Evolutionary conservation across 2,329 filamentous ascomycete species (phyloP), one percentile per base, ranked within the genome.

Genomic region (Epichloe typhina): DNA sequence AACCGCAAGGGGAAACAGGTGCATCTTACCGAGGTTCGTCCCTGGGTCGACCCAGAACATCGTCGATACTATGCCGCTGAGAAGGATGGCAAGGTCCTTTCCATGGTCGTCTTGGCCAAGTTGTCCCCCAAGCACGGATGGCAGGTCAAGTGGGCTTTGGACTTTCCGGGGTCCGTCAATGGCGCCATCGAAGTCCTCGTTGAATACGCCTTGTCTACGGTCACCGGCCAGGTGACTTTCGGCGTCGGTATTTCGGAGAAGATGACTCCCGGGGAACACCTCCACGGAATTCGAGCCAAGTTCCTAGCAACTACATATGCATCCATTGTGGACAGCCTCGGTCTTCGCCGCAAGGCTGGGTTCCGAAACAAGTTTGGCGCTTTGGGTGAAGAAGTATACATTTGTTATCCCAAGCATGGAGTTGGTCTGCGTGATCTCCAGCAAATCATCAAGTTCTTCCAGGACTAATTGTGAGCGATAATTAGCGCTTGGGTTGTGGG

Each of bases 81-180:
- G 56, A 86, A 86, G 61, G 77, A 86, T 15, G 86, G 86, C 55
- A 79, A 76, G 53, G 80, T 96, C 51, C 76, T 76, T 41, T 84
- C 85, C 36, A 77, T 96, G 52, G 84, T 91, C n/a, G 83, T 91
- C 8, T 73, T 96, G 59, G 86, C 86, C 49, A 86, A 88, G 65
- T 79, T 96, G 31, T 80, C 85, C 3, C 3, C 88, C 2, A 74
- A 79, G 37, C 80, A 94, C 64, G 90, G 90, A 50, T 94, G 88
- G 81, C 90, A 96, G 71, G 84, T 95, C 64, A 96, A 96, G 72
- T 95, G 93, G 73, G 86, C 86, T n/a, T 80, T 96, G 50, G 88
- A 96, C 67, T 95, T 96, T 74, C 90, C 89, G 0, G 81, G 80
- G 26, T 80, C 89, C 1, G 86, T 90, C n/a, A 87, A 81, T 43